Base-by-base conservation (phyloP, 177 flowering plant genomes). In the Vitis hybrid region DNA sequence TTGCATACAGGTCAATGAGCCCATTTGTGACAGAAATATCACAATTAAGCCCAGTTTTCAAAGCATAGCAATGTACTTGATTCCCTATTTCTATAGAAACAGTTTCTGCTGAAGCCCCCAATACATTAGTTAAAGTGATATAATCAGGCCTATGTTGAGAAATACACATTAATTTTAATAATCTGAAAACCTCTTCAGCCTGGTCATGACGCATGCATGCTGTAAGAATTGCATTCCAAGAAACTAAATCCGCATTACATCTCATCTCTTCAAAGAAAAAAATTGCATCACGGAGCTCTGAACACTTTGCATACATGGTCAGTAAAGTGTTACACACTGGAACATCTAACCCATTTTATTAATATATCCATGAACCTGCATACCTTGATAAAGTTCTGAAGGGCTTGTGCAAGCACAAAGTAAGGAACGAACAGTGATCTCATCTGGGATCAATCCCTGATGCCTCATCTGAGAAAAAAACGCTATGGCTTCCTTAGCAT, bases 171-270 rank as follows among this genome's bases (percentile, higher is more conserved):
- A 70, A 52, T 63, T 67, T 85, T 6, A 84, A 72, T 60, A 87
- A 73, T 74, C 65, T 72, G 58, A 86, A 79, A 63, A 81, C 87
- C 57, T 88, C 84, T 35, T 62, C 76, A 10, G 75, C 68, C 75
- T 80, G 77, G 60, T 78, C 68, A 69, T 87, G 88, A 57, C 70
- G 87, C 73, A 81, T 52, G 63, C 90, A 90, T 30, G 88, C 89
- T 49, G 88, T 80, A 35, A 91, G 74, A 67, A 86, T 76, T 52
- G 89, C 84, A 77, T 88, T 90, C 91, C 95, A 90, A 57, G 95
- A 87, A 70, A 89, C 90, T 50, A 65, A 49, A 72, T 89, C 87
- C 18, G 76, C 77, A 30, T 54, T 63, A 14, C 62, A 32, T 21
- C 49, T 64, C 72, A 82, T 78, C 64, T 80, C 85, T 64, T 87